Evolutionary conservation across 2,329 filamentous ascomycete genomes (phyloP).

Genomic region (Pseudogymnoascus verrucosus): DNA sequence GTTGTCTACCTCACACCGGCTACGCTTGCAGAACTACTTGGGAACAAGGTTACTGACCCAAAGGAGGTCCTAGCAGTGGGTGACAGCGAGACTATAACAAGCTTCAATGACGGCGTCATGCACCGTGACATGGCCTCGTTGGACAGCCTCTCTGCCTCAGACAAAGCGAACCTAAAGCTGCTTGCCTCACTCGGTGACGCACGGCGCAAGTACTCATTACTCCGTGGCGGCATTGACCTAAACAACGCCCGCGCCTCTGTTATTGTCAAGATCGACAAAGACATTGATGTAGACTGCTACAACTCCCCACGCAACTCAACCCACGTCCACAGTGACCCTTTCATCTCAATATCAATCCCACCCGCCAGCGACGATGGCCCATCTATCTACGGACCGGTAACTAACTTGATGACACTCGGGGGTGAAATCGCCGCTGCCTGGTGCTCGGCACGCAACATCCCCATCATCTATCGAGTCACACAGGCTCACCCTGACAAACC

Average conservation of each 20-base stretch:
- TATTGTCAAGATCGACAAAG: slow-evolving; percentile 35
- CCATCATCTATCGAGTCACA: slow-evolving; percentile 46
- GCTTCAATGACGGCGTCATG: slow-evolving; percentile 3
- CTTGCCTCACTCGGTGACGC: slow-evolving; percentile 42
- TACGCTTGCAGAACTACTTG: slow-evolving; percentile 35
- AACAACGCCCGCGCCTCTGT: slow-evolving; percentile 38
- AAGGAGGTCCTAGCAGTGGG: neutral
- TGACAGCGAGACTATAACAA: neutral
- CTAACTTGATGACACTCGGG: slow-evolving; percentile 51
- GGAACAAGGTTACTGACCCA: neutral
- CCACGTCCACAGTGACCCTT: slow-evolving; percentile 1
- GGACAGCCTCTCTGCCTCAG: slow-evolving; percentile 34
- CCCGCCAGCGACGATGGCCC: neutral
- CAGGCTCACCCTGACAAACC: slow-evolving; percentile 19
- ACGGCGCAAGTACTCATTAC: slow-evolving; percentile 30
- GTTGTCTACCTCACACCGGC: slow-evolving; percentile 50
- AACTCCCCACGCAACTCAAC: slow-evolving; percentile 1
- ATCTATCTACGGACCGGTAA: slow-evolving; percentile 30
- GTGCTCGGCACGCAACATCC: slow-evolving; percentile 49
- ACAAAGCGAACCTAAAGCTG: slow-evolving; percentile 39
- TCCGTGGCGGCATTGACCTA: slow-evolving; percentile 43
- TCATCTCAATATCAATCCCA: neutral
- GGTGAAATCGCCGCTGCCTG: slow-evolving; percentile 54
- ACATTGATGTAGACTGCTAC: neutral
- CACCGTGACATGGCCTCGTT: neutral